These are phyloP conservation scores for Malassezia nana DNA, from an alignment of 1,284 basidiomycete genomes.

Conservation along the genomic window DNA sequence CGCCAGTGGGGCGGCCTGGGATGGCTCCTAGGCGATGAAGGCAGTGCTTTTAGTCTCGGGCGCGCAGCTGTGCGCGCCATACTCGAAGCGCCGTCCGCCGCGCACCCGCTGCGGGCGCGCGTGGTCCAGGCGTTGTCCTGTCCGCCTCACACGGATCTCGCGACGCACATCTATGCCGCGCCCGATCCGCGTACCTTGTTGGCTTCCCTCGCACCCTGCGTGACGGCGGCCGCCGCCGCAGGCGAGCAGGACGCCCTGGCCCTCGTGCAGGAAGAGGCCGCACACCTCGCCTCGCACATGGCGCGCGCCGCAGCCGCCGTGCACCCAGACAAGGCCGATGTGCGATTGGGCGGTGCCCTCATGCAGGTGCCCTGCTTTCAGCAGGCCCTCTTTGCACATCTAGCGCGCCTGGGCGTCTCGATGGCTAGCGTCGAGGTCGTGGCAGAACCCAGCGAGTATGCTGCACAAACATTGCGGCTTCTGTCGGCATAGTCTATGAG, in stretches of 20 bases:
- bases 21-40: constrained; percentile 34
- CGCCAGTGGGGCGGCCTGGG: constrained; percentile 27
- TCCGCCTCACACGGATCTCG: neutral
- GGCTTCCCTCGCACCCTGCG: neutral
- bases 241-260: neutral
- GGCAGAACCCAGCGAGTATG: neutral
- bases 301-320: neutral
- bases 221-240: neutral
- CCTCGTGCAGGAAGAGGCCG: neutral
- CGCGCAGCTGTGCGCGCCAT: constrained; percentile 22
- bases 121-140: neutral
- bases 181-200: neutral
- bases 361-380: neutral
- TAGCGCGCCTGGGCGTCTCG: neutral
- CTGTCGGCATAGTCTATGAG: too few relatives aligned
- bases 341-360: constrained; percentile 2
- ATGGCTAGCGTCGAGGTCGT: neutral
- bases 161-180: neutral
- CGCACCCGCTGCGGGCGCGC: neutral
- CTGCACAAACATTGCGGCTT: neutral
- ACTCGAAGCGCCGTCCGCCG: constrained; percentile 3
- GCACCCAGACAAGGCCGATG: neutral
- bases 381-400: neutral
- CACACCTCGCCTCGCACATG: constrained; percentile 2
- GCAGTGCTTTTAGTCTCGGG: constrained; percentile 25